A percentile compares a stretch with the other conserved stretches of the same genome.
These are phyloP conservation scores for Marasmius fiardii DNA, from an alignment of 1,284 basidiomycete species.

Conservation along the genomic window DNA sequence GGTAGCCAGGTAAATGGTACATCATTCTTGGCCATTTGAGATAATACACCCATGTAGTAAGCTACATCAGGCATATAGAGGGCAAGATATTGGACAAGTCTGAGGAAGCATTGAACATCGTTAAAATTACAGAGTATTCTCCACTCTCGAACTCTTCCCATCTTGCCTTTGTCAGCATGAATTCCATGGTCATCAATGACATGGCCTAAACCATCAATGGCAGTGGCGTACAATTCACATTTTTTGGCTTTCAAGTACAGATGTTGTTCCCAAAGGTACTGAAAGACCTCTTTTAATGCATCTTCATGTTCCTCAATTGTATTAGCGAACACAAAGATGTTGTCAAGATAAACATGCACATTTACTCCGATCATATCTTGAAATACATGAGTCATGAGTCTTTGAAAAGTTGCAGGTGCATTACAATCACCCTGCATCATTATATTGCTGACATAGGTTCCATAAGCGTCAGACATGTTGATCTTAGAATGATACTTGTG, in stretches of 20 bases:
- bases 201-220: conserved; percentile 29
- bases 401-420: conserved; percentile 21
- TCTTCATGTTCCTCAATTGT: conserved; percentile 22
- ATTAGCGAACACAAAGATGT: neutral
- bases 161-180: conserved; percentile 22
- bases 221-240: conserved; percentile 26
- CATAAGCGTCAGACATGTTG: conserved; percentile 18
- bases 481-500: conserved; percentile 1
- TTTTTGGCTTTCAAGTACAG: conserved; percentile 26
- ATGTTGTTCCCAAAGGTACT: conserved; percentile 14
- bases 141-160: conserved; percentile 27
- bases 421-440: conserved; percentile 15
- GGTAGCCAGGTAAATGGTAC: conserved; percentile 13
- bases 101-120: conserved; percentile 40
- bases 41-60: conserved; percentile 21
- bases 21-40: conserved; percentile 14
- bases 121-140: conserved; percentile 25
- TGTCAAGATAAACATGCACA: neutral
- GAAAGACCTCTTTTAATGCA: conserved; percentile 16
- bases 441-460: conserved; percentile 17
- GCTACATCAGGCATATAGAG: conserved; percentile 35
- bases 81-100: conserved; percentile 36
- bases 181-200: conserved; percentile 25
- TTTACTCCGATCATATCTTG: conserved; percentile 19
- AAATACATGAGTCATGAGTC: conserved; percentile 23